These are phyloP conservation scores for Besnoitia besnoiti DNA, from an alignment of 169 alveolate species.

Conservation along the genomic window DNA sequence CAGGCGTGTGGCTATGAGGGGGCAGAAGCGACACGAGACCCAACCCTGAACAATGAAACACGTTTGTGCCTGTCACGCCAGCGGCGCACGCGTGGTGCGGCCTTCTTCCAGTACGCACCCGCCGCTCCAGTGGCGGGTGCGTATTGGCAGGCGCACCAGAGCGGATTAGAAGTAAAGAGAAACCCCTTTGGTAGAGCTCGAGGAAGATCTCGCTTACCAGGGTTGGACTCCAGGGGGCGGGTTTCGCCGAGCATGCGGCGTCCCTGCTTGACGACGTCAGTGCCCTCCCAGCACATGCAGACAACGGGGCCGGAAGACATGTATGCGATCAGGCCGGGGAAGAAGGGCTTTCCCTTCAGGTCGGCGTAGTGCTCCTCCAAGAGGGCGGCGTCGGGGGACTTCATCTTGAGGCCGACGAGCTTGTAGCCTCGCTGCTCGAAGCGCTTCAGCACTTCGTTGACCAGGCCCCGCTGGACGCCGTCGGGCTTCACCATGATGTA, in stretches of 20 bases:
- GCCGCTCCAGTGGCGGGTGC: too few species aligned
- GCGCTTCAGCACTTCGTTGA: conserved; percentile 93
- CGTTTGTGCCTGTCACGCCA: too few species aligned
- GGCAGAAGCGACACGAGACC: too few species aligned
- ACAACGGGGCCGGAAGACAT: conserved; percentile 96
- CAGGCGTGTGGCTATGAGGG: too few species aligned
- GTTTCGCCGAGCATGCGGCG: conserved; percentile 96
- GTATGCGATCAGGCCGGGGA: conserved; percentile 89
- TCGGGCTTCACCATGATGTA: conserved; percentile 99
- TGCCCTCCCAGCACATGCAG: conserved; percentile 98
- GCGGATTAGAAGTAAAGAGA: too few species aligned
- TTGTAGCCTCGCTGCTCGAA: conserved; percentile 96
- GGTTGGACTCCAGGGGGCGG: conserved; percentile 79
- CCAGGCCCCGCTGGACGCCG: conserved; percentile 96
- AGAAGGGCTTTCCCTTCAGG: conserved; percentile 93
- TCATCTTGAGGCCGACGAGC: conserved; percentile 93
- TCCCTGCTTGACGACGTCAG: conserved; percentile 91
- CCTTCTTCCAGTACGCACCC: too few species aligned
- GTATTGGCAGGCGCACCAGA: too few species aligned
- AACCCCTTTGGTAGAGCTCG: too few species aligned
- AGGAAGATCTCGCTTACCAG: conserved; percentile 10
- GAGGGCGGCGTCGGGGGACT: conserved; percentile 84
- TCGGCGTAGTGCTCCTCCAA: conserved; percentile 96
- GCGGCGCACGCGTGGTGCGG: too few species aligned
- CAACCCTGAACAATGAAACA: too few species aligned